Evolutionary conservation across 2,329 filamentous ascomycete genomes (phyloP), one percentile per base, ranked within the genome.

Genomic region (Penicillium sp.): DNA sequence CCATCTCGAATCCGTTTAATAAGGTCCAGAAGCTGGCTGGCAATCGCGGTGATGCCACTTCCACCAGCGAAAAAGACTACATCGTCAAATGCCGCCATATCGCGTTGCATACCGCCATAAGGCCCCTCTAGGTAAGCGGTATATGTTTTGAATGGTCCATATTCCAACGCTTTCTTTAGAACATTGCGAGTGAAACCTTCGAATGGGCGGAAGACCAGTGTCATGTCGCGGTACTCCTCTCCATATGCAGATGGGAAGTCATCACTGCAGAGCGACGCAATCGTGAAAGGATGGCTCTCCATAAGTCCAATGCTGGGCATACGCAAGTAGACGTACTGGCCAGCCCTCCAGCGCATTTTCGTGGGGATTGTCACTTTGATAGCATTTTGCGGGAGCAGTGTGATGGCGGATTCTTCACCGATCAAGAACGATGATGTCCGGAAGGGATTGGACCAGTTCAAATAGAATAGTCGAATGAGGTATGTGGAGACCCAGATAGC

Each of bases 1-100:
- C 91, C 90, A 70, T 96, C 93, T 57, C 92, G 87, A 89, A 98
- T 96, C 57, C 92, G 87, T 77, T 96, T 97, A 77, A 97, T 96
- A n/a, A 98, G 80, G 64, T 96, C 91, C 22, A 97, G 82, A 2
- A 98, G 81, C 71, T 98, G 92, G 9, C 91, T 96, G 71, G 96
- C 90, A 58, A 97, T 85, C 9, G 93, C 92, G 0, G 95, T 98
- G 70, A 98, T 95, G 26, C 93, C 93, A 64, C 91, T 96, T 44
- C 95, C 95, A 49, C 95, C 95, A 0, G 93, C 93, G 67, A 98
- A 92, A 54, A 98, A 83, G 39, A 98, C 88, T 53, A 95, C 92
- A 19, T 93, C 93, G 64, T 98, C 93, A 67, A 98, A 98, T 1
- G 93, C 90, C 48, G 93, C 90, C 61, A 98, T 83, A 60, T 93